Conservation (phyloP, 1,284 basidiomycete genomes). For the Apiotrichum laibachii region DNA sequence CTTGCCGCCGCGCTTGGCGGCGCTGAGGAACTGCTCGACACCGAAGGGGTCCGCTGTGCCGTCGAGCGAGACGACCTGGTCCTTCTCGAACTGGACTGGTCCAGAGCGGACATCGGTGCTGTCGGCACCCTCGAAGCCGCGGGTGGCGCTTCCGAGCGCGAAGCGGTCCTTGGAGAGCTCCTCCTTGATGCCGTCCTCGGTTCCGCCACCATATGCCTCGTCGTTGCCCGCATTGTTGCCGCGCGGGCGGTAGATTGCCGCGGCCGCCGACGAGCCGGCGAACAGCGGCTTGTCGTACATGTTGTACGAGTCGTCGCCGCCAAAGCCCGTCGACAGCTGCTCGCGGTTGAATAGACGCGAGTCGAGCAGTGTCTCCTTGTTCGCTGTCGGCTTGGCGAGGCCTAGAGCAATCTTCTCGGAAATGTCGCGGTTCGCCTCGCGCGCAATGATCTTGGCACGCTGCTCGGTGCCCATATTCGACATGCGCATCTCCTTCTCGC, state of each 20-base stretch:
- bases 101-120: constrained; percentile 75
- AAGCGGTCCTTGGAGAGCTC: constrained; percentile 93
- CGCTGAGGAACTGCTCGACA: constrained; percentile 93
- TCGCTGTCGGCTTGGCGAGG: constrained; percentile 89
- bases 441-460: constrained; percentile 87
- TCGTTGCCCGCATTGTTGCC: constrained; percentile 75
- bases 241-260: constrained; percentile 94
- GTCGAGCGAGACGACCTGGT: constrained; percentile 58
- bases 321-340: constrained; percentile 74
- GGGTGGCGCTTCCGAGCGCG: constrained; percentile 73
- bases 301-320: constrained; percentile 87
- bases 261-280: constrained; percentile 90
- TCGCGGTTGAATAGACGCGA: constrained; percentile 97
- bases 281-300: constrained; percentile 94
- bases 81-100: constrained; percentile 99
- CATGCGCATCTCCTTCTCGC: constrained; percentile 97
- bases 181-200: constrained; percentile 85
- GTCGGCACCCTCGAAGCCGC: constrained; percentile 71
- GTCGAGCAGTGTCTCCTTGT: constrained; percentile 95
- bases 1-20: constrained; percentile 91
- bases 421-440: constrained; percentile 95
- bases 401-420: constrained; percentile 98
- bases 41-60: constrained; percentile 83
- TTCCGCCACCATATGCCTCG: constrained; percentile 87
- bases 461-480: constrained; percentile 98